Base-by-base conservation (phyloP, 768 basidiomycete species). In the Pisolithus microcarpus region DNA sequence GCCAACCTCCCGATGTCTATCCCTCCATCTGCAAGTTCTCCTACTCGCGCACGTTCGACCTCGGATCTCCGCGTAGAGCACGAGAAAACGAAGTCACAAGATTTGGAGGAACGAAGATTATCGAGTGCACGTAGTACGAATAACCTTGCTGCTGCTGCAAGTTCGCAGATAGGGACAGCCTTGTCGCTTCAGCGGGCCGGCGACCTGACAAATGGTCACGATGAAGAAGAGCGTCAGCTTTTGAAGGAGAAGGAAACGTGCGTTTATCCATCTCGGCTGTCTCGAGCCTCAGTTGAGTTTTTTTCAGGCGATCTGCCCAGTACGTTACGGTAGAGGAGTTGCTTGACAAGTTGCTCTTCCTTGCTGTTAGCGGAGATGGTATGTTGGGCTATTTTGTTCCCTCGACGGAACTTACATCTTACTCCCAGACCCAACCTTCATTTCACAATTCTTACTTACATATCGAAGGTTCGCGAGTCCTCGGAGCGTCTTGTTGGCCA, bases 321-420 rank as follows among this genome's bases (percentile, higher is more conserved):
- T 91, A 82, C 76, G 83, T 84, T 43, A 84, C 82, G 38, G 61
- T 91, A 48, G 87, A 91, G 4, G 87, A 90, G 57, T 70, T 92
- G 38, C 70, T 92, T 38, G 86, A 91, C 63, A 91, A 88, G 62
- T 73, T 92, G 2, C 68, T 91, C 9, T 91, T 91, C 63, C 70
- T 91, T 63, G 79, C 85, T 42, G 83, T 92, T 48, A 90, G 87
- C 58, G 87, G 86, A 47, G 90, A 91, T 63, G 89, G 89, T 91
- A 56, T 70, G 63, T 30, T 49, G 21, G 10, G 26, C 36, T 42
- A 42, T 37, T 19, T 18, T 19, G 7, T 40, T 66, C 56, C 23
- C 31, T 34, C 34, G 13, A 48, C 49, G 26, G 59, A 45, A 63
- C 24, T 38, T 30, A 50, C 28, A 50, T 45, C 52, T 8, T 50